These are phyloP conservation scores for Maudiozyma saulgeensis DNA, from an alignment of 805 yeast species.

Conservation along the genomic window DNA sequence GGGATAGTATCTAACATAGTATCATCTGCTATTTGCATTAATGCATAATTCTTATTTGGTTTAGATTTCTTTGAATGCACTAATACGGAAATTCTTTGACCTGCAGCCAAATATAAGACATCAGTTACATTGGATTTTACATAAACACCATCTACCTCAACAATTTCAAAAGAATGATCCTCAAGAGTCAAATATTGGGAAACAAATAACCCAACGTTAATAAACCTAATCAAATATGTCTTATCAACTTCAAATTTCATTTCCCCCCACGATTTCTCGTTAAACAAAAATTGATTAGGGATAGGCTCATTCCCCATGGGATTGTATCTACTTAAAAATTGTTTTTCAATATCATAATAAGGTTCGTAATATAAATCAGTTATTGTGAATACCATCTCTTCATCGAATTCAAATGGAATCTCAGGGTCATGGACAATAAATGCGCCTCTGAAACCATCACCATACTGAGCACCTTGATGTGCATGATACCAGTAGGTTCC, in stretches of 20 bases:
- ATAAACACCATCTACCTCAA: conserved; percentile 67
- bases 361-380: conserved; percentile 57
- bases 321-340: conserved; percentile 53
- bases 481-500: conserved; percentile 86
- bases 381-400: conserved; percentile 47
- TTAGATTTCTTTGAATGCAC: conserved; percentile 44
- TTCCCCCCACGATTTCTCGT: conserved; percentile 51
- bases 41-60: conserved; percentile 40
- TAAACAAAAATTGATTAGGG: conserved; percentile 56
- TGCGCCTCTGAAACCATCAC: conserved; percentile 68
- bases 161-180: conserved; percentile 60
- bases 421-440: conserved; percentile 52
- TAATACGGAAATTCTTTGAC: conserved; percentile 70
- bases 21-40: conserved; percentile 53
- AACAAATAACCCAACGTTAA: conserved; percentile 62
- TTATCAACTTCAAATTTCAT: conserved; percentile 48
- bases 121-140: conserved; percentile 49
- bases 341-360: conserved; percentile 36
- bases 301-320: conserved; percentile 84
- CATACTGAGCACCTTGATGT: conserved; percentile 66
- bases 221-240: conserved; percentile 55
- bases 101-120: conserved; percentile 59
- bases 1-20: conserved; percentile 68
- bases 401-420: conserved; percentile 51
- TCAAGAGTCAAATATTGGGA: conserved; percentile 62